phyloP scores from a whole-genome alignment of 2,329 filamentous ascomycete genomes.

The Aspergillus pseudoglaucus region DNA sequence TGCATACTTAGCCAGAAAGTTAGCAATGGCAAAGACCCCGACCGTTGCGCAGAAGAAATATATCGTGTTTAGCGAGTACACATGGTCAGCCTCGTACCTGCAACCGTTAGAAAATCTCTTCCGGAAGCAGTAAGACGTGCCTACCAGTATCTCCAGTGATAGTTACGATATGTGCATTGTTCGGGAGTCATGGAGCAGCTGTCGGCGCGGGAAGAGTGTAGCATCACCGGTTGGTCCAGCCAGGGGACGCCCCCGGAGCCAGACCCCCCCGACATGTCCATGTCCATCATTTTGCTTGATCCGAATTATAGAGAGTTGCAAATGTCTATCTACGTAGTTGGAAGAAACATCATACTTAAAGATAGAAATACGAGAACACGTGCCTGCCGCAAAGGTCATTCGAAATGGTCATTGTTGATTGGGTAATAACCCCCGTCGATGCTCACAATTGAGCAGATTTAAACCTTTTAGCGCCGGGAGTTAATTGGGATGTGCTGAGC shows the following conservation, averaged over 20 bases:
- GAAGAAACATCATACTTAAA: not conserved
- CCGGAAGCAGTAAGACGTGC: not conserved
- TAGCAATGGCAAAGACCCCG: constrained; percentile 41
- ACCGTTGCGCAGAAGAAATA: constrained; percentile 49
- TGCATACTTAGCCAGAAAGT: constrained; percentile 26
- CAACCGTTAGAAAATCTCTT: not conserved
- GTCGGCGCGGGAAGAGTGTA: constrained; percentile 24
- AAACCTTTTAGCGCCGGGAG: not conserved
- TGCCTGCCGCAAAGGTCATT: not conserved
- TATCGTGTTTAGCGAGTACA: constrained; percentile 47
- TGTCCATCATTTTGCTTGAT: constrained; percentile 2
- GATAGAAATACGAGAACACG: not conserved
- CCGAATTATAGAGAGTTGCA: not conserved
- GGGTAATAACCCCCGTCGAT: not conserved
- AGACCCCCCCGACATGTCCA: constrained; percentile 9
- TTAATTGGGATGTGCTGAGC: constrained; percentile 9
- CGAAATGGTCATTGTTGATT: not conserved
- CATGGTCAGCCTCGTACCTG: constrained; percentile 51
- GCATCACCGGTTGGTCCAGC: constrained; percentile 26
- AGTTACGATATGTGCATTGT: constrained; percentile 23
- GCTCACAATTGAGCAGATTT: constrained; percentile 26
- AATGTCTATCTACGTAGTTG: not conserved
- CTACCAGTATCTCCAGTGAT: constrained; percentile 28
- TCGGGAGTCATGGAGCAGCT: constrained; percentile 22
- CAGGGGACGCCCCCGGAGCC: constrained; percentile 16